Conservation (phyloP, 768 basidiomycete genomes). For the Termitomyces sp. region DNA sequence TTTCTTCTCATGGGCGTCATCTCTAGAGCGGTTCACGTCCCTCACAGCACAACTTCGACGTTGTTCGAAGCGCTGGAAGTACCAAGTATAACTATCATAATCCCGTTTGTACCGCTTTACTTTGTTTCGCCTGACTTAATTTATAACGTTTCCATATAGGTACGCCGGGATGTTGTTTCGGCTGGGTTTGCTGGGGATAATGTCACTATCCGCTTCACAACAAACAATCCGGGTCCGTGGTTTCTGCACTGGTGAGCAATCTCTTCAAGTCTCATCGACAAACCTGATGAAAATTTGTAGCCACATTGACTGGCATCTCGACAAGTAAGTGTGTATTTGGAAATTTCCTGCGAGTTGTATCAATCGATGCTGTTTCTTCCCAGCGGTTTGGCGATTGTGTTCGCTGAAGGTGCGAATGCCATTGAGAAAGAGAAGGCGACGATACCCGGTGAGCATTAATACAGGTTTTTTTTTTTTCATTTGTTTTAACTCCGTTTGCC, state of each 20-base stretch:
- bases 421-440: neutral
- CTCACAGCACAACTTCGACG: slow-evolving; percentile 29
- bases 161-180: slow-evolving; percentile 21
- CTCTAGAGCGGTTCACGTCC: neutral
- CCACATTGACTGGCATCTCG: slow-evolving; percentile 8
- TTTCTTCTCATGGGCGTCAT: neutral
- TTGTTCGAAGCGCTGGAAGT: slow-evolving; percentile 27
- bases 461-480: neutral
- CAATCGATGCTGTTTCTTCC: neutral
- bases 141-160: neutral
- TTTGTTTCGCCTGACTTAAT: neutral
- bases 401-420: slow-evolving; percentile 21
- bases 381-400: neutral
- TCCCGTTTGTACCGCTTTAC: slow-evolving; percentile 24
- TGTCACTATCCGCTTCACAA: slow-evolving; percentile 34
- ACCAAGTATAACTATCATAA: slow-evolving; percentile 33
- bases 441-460: neutral
- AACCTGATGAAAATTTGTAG: neutral
- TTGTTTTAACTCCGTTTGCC: neutral
- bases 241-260: slow-evolving; percentile 6
- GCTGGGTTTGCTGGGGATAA: slow-evolving; percentile 14
- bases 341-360: neutral
- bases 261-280: neutral
- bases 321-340: neutral
- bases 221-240: slow-evolving; percentile 33